A percentile compares a stretch with the other conserved stretches of the same genome.
Conservation (phyloP, 495 filamentous ascomycete genomes). For the Aspergillus biplanus region DNA sequence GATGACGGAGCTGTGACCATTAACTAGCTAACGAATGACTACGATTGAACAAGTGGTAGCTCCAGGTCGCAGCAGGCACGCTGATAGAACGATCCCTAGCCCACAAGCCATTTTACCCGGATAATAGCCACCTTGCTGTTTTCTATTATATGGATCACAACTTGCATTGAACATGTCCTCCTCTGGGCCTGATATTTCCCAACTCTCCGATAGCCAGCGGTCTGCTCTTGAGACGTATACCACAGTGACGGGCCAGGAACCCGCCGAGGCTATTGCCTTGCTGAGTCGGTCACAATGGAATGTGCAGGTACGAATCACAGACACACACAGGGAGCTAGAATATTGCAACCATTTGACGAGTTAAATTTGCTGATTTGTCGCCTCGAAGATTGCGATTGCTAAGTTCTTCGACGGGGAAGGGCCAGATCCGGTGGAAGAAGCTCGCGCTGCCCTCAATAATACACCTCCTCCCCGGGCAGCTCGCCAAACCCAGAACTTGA, state of each 20-base stretch:
- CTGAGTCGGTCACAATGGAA: conserved; percentile 93
- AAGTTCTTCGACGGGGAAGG: conserved; percentile 98
- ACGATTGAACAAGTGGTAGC: too few species aligned
- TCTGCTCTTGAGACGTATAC: conserved; percentile 84
- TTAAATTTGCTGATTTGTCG: conserved; percentile 7
- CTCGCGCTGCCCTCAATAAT: conserved; percentile 61
- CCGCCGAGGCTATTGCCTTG: conserved; percentile 75
- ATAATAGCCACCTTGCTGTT: not conserved
- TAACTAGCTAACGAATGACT: too few species aligned
- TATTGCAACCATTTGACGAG: not conserved
- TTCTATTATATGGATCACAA: conserved; percentile 24
- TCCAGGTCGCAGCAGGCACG: too few species aligned
- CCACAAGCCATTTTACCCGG: not conserved
- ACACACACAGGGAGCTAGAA: too few species aligned
- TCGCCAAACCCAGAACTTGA: conserved; percentile 55
- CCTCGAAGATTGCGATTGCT: conserved; percentile 79
- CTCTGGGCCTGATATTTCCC: conserved; percentile 60
- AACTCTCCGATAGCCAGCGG: conserved; percentile 76
- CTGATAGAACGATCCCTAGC: too few species aligned
- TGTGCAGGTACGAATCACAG: conserved; percentile 64
- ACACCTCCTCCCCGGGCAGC: conserved; percentile 58
- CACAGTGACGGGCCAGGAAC: conserved; percentile 81
- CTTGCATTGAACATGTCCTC: conserved; percentile 42
- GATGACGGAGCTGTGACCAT: conserved; percentile 29
- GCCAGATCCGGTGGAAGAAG: conserved; percentile 78